Evolutionary conservation across 1,284 basidiomycete genomes (phyloP).

Genomic region (Ustilago bromivora): DNA sequence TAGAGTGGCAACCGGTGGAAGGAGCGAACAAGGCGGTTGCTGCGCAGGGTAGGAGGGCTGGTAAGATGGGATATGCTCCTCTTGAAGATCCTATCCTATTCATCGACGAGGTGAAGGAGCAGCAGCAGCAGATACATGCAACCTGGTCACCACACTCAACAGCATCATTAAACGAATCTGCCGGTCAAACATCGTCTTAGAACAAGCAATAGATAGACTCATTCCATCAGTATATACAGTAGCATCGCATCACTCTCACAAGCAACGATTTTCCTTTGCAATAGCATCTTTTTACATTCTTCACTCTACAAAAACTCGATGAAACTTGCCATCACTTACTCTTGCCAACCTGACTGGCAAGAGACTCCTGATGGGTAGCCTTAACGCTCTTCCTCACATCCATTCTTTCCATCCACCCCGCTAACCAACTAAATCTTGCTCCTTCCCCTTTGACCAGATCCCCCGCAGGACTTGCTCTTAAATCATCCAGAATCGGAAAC

Average conservation of each 20-base stretch:
- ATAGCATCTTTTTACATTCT: neutral
- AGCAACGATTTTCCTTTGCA: neutral
- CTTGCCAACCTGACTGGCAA: slow-evolving; percentile 13
- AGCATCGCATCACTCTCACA: neutral
- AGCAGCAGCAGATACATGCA: slow-evolving; percentile 5
- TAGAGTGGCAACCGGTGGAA: slow-evolving; percentile 50
- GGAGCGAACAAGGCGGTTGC: slow-evolving; percentile 30
- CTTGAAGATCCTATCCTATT: slow-evolving; percentile 7
- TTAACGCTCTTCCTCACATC: slow-evolving; percentile 26
- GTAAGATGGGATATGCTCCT: slow-evolving; percentile 45
- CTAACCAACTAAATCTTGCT: slow-evolving; percentile 29
- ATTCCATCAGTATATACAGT: neutral
- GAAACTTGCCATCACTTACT: neutral
- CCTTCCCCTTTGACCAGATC: slow-evolving; percentile 16
- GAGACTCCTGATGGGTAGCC: slow-evolving; percentile 9
- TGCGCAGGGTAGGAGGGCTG: slow-evolving; percentile 32
- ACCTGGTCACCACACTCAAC: neutral
- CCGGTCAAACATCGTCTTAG: neutral
- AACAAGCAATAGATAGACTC: neutral
- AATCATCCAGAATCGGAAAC: slow-evolving; percentile 43
- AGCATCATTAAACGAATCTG: neutral
- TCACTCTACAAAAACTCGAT: neutral
- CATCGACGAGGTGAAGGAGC: slow-evolving; percentile 17
- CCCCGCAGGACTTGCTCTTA: slow-evolving; percentile 18
- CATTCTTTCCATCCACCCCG: slow-evolving; percentile 27